phyloP scores from a whole-genome alignment of 176 grass and related monocot species.

The Raddia guianensis region DNA sequence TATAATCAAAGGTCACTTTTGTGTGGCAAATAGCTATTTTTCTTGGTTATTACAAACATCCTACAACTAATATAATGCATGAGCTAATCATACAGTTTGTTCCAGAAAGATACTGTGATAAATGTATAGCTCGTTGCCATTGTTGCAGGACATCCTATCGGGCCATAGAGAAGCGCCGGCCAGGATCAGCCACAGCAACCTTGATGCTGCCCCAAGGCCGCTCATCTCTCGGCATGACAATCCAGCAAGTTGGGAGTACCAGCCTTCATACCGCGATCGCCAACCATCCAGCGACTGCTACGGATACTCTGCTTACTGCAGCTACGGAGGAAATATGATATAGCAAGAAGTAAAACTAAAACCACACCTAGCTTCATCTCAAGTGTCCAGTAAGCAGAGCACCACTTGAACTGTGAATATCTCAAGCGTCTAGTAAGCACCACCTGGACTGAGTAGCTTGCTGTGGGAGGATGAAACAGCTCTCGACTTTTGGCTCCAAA shows the following conservation, averaged over 20 bases:
- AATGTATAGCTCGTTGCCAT: background rate
- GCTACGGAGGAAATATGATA: background rate
- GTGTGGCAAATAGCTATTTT: no score
- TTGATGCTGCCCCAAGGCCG: background rate
- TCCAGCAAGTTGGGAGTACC: background rate
- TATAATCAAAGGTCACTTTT: no score
- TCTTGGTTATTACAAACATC: background rate
- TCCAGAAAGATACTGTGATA: background rate
- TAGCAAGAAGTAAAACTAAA: background rate
- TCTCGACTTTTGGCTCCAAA: no score
- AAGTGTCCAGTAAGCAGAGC: background rate
- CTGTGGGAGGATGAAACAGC: no score
- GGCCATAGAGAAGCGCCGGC: background rate
- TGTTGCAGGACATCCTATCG: slow-evolving; percentile 25
- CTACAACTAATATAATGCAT: background rate
- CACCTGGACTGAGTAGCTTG: no score
- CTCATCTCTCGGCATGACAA: background rate
- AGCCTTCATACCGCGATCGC: background rate
- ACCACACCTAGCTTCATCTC: background rate
- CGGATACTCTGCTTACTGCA: background rate
- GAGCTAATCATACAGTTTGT: background rate
- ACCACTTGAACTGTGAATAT: background rate
- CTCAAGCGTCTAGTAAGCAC: background rate
- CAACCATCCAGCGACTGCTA: background rate
- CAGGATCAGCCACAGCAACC: background rate